These are phyloP conservation scores for maize (Zea mays) DNA, from an alignment of 176 grass and related monocot genomes.

Conservation along the genomic window DNA sequence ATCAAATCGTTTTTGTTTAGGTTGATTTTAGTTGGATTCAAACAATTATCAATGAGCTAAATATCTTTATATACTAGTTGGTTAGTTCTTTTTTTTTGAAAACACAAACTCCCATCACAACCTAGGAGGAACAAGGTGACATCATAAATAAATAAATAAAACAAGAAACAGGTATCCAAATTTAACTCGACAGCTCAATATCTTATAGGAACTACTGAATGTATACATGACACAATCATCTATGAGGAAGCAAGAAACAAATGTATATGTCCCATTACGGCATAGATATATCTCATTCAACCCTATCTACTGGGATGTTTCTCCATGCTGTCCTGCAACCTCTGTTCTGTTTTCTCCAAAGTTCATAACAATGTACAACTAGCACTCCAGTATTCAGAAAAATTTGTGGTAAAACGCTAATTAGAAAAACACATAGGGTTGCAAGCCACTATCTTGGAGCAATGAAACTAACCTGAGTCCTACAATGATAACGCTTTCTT, in stretches of 20 bases:
- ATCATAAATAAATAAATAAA: background rate
- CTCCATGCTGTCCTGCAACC: background rate
- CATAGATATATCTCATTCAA: background rate
- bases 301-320: background rate
- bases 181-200: background rate
- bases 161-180: background rate
- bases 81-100: background rate
- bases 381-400: conserved; percentile 4
- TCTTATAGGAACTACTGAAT: background rate
- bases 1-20: background rate
- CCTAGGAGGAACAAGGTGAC: conserved; percentile 6
- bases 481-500: conserved; percentile 71
- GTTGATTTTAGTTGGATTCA: background rate
- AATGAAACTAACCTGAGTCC: conserved; percentile 59
- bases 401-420: background rate
- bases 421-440: background rate
- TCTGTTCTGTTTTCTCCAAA: conserved; percentile 1
- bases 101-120: background rate
- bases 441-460: background rate
- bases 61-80: background rate
- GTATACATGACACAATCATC: background rate
- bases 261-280: background rate
- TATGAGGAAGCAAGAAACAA: conserved; percentile 8
- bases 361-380: background rate
- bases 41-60: background rate